A percentile compares a stretch with the other conserved stretches of the same genome.
Evolutionary conservation across 371 early-diverging fungal species (phyloP).

Genomic region (Rhizopus delemar): DNA sequence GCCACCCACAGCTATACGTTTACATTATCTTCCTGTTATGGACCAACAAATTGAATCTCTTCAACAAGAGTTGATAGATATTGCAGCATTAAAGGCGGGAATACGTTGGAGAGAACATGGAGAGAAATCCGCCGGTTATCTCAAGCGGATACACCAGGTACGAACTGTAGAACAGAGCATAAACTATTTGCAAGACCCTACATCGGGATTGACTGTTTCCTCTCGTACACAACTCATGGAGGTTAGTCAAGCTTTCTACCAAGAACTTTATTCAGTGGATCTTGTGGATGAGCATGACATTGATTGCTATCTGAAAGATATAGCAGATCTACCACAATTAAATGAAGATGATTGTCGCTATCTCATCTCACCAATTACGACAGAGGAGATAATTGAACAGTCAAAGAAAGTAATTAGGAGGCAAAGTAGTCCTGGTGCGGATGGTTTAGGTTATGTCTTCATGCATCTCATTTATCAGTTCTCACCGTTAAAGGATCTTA

Average conservation of each 20-base stretch:
- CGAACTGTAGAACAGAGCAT: too few species aligned
- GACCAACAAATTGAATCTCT: background rate
- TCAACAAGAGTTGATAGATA: background rate
- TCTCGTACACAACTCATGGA: too few species aligned
- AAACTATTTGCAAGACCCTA: too few species aligned
- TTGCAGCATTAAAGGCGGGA: background rate
- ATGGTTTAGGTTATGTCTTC: constrained; percentile 24
- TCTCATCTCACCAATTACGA: background rate
- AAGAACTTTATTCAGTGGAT: too few species aligned
- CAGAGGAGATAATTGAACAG: background rate
- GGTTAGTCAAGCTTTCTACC: too few species aligned
- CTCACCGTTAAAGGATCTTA: background rate
- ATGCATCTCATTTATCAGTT: background rate
- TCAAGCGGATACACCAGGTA: background rate
- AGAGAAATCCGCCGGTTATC: constrained; percentile 5
- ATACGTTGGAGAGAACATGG: constrained; percentile 2
- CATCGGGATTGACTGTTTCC: too few species aligned
- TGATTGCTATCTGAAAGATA: too few species aligned
- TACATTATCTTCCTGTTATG: too few species aligned
- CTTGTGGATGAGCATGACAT: too few species aligned
- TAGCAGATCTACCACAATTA: background rate
- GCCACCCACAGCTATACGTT: too few species aligned
- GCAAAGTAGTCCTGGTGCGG: constrained; percentile 11
- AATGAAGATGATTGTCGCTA: background rate
- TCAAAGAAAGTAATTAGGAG: background rate